Base-by-base conservation (phyloP, 1,284 basidiomycete genomes). In the Boletus semigastroideus region DNA sequence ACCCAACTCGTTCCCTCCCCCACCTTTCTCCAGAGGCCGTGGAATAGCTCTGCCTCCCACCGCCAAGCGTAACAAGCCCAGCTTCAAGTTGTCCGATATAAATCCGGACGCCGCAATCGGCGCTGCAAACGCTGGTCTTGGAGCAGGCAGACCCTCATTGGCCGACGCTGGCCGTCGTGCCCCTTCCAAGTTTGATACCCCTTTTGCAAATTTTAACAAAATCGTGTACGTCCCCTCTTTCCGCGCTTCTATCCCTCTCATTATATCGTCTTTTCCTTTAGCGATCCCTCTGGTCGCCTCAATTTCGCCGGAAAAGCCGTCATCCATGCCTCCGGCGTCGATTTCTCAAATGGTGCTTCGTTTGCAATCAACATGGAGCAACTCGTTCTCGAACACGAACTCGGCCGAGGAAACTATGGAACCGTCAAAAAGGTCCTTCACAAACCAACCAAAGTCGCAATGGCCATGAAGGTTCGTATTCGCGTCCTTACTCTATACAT, bases 291-390 rank as follows among this genome's bases (percentile, higher is more conserved):
- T 1, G 96, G 96, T 17, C 86, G 87, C 2, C 86, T 99, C 63
- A 94, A 93, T 66, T 99, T 99, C 68, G 83, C 80, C 38, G 92
- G 91, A 53, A 98, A 98, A 70, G 97, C 97, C 1, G 83, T 98
- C 33, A 70, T 99, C 16, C 93, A 98, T 67, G 87, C 94, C 0
- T 79, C 87, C 16, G 97, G 96, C 49, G 96, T 99, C 62, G 91
- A 99, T 65, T 99, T 99, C 69, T 88, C 87, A 22, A 94, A 90
- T 61, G 97, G 96, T 28, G 84, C 90, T 31, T 93, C 90, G 14
- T 98, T 95, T 73, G 82, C 86, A 55, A 98, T 99, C 76, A 97
- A 96, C 71, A 98, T 98, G 93, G 84, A 87, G 52, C 92, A 99
- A 68, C 83, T 99, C 55, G 82, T 93, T 65, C 80, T 98, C 51